Evolutionary conservation across 2,329 filamentous ascomycete species (phyloP).

Genomic region (Pestalotiopsis sp.): DNA sequence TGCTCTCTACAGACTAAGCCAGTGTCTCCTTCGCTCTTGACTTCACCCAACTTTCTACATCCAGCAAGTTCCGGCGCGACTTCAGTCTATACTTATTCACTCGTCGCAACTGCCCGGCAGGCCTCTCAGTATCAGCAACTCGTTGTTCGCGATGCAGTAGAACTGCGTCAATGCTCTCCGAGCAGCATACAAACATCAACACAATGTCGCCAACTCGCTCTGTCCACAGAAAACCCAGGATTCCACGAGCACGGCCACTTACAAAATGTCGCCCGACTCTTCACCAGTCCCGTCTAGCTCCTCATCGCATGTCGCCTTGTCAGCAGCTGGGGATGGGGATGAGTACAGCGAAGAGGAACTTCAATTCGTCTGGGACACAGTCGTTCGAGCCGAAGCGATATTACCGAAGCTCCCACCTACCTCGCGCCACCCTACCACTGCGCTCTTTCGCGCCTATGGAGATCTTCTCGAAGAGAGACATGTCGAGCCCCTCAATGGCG

Average conservation of each 20-base stretch:
- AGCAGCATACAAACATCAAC: background rate
- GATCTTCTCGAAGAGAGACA: constrained; percentile 71
- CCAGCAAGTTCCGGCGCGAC: background rate
- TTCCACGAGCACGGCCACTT: background rate
- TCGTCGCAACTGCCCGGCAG: background rate
- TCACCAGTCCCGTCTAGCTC: constrained; percentile 4
- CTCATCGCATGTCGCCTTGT: constrained; percentile 15
- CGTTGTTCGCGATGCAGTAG: constrained; percentile 1
- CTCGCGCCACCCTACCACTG: constrained; percentile 71
- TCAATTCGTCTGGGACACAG: constrained; percentile 75
- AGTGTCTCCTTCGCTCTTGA: background rate
- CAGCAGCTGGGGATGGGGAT: constrained; percentile 14
- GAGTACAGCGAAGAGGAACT: constrained; percentile 61
- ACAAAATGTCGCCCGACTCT: background rate
- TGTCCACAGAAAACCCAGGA: background rate
- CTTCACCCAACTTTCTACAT: background rate
- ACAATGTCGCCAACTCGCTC: constrained; percentile 7
- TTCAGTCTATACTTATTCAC: background rate
- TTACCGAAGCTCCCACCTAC: constrained; percentile 58
- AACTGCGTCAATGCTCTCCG: constrained; percentile 7
- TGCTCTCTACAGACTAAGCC: background rate
- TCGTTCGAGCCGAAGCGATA: constrained; percentile 70
- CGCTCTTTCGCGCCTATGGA: constrained; percentile 82
- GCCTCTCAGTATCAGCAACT: background rate
- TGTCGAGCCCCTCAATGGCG: constrained; percentile 72